Base-by-base conservation (phyloP, 192 early-diverging fungal species). In the Podila verticillata region DNA sequence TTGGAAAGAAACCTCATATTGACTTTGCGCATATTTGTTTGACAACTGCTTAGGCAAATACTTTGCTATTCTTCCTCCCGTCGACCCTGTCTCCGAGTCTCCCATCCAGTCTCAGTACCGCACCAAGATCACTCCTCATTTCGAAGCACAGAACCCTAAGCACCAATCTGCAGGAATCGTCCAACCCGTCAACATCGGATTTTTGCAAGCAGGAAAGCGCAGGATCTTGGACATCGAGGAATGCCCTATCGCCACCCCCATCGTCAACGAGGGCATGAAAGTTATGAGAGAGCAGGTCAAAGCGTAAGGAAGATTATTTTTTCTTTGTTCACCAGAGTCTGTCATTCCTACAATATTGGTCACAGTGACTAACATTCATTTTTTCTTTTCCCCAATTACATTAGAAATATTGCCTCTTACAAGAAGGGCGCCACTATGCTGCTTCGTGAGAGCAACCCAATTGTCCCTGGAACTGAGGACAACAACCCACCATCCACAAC, bases 81-180 rank as follows among this genome's bases (percentile, higher is more conserved):
- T 93, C 9, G 32, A 66, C 5, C 73, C 80, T 0, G 85, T 90
- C 2, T 73, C 81, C 9, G 82, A 77, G 34, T 90, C 90, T 0
- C 92, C 92, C 13, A 59, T 85, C 44, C 75, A 85, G 29, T 85
- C 85, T 54, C 86, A 88, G 5, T 89, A 89, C 70, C 89, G 92
- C 58, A 91, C 85, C 22, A 93, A 93, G 77, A 84, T 93, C 28
- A 88, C 90, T 0, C 90, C 90, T 44, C 92, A 93, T 66, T 89
- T 89, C 78, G 86, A 88, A 30, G 84, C 83, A 29, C 84, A 67
- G 48, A 86, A 87, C 61, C 77, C 82, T 12, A 85, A 75, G 65
- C 82, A 81, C 57, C 72, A 79, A 19, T 68, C 65, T 15, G 70
- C 80, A 74, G 74, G 70, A 69, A 60, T 39, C 13, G 19, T 26